Percentiles rank a stretch among this genome's conserved stretches.
Conservation (phyloP, 2,329 filamentous ascomycete species). For the Elsinoe arachidis region DNA sequence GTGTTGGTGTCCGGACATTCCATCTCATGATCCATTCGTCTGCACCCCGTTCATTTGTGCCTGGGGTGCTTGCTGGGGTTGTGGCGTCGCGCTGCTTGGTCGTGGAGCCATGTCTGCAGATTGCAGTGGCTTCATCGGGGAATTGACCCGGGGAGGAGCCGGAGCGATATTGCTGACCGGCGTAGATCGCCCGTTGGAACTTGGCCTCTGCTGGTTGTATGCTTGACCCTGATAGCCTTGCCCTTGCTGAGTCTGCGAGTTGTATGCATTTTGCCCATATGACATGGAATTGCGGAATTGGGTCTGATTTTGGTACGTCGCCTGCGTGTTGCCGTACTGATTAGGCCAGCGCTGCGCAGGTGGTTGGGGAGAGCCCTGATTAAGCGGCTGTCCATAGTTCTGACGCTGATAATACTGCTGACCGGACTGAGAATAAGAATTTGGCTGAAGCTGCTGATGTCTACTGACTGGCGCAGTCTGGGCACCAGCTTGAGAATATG, state of each 20-base stretch:
- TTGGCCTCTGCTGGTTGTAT: slow-evolving; percentile 3
- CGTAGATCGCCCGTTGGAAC: slow-evolving; percentile 11
- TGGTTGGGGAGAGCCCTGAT: slow-evolving; percentile 9
- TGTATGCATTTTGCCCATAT: slow-evolving; percentile 2
- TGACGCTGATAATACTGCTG: slow-evolving; percentile 4
- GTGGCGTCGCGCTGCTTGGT: slow-evolving; percentile 5
- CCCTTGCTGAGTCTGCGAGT: not conserved
- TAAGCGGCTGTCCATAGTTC: not conserved
- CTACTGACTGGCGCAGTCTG: slow-evolving; percentile 8
- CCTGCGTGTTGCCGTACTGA: not conserved
- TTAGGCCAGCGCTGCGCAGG: not conserved
- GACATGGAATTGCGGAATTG: not conserved
- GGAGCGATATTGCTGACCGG: slow-evolving; percentile 11
- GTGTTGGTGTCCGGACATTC: not conserved
- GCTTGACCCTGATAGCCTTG: not conserved
- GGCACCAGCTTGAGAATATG: slow-evolving; percentile 1
- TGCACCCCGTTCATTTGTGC: slow-evolving; percentile 8
- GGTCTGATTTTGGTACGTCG: not conserved
- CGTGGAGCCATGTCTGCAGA: not conserved
- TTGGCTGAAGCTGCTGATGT: not conserved
- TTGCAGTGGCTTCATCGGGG: not conserved
- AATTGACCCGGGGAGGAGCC: not conserved
- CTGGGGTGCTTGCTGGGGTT: not conserved
- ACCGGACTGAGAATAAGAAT: not conserved
- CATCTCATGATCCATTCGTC: slow-evolving; percentile 4